phyloP scores from a whole-genome alignment of 2,329 filamentous ascomycete species.

The Madurella mycetomatis region DNA sequence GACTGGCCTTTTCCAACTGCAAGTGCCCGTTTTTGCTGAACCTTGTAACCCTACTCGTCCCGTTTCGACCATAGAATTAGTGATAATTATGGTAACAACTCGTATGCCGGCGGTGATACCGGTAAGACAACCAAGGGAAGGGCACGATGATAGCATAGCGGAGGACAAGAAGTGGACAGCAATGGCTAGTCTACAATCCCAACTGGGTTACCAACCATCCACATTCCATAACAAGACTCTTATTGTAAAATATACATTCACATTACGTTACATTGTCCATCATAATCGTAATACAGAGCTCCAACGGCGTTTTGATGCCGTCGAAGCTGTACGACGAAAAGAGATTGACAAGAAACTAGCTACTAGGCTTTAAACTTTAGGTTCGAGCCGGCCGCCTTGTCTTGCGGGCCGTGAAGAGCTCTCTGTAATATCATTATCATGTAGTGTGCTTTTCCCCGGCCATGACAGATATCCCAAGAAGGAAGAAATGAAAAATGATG shows the following conservation, averaged over 20 bases:
- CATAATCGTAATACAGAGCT: not conserved
- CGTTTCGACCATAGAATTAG: too few relatives aligned
- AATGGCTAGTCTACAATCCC: too few relatives aligned
- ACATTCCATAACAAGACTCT: not conserved
- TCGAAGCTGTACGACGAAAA: not conserved
- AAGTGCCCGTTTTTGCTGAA: too few relatives aligned
- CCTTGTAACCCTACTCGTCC: too few relatives aligned
- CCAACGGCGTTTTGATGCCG: not conserved
- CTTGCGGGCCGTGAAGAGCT: not conserved
- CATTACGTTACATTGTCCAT: not conserved
- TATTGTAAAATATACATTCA: not conserved
- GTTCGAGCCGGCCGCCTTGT: not conserved
- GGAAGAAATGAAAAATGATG: not conserved
- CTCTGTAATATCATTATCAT: slow-evolving; percentile 1
- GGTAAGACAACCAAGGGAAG: too few relatives aligned
- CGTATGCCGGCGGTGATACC: too few relatives aligned
- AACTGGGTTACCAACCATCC: too few relatives aligned
- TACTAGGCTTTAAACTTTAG: not conserved
- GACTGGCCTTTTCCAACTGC: too few relatives aligned
- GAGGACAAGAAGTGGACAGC: too few relatives aligned
- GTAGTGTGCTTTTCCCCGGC: not conserved
- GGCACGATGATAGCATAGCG: too few relatives aligned
- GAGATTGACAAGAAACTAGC: not conserved
- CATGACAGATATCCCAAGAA: not conserved
- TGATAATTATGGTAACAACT: too few relatives aligned